Conservation (phyloP, 768 basidiomycete genomes). For the Coprinellus micaceus region DNA sequence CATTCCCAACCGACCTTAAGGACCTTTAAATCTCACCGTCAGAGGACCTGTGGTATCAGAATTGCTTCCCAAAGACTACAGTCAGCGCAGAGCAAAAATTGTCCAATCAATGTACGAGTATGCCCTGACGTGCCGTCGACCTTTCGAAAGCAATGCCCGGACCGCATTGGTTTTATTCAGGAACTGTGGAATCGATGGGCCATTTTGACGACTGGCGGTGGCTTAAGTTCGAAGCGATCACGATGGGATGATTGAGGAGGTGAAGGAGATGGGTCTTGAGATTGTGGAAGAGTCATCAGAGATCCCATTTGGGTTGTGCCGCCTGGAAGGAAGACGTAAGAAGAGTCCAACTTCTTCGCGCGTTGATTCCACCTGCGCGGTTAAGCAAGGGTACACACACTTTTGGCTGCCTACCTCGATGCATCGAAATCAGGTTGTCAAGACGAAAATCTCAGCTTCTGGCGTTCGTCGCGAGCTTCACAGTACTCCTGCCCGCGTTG, state of each 20-base stretch:
- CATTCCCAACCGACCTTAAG: background rate
- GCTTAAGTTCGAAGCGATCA: constrained; percentile 10
- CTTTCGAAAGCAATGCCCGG: constrained; percentile 8
- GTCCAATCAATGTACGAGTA: background rate
- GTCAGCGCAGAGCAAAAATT: background rate
- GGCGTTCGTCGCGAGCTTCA: background rate
- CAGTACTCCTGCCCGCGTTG: background rate
- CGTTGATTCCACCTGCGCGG: background rate
- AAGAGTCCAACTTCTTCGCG: constrained; percentile 1
- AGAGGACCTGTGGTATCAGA: background rate
- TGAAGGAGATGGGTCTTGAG: constrained; percentile 1
- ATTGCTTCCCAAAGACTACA: background rate
- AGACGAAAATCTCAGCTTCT: background rate
- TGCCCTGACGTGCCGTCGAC: constrained; percentile 4
- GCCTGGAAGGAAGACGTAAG: background rate
- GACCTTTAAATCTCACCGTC: background rate
- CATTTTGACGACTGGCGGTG: constrained; percentile 1
- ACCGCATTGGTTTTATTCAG: constrained; percentile 22
- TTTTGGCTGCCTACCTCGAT: background rate
- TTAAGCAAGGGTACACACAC: background rate
- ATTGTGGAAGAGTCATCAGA: background rate
- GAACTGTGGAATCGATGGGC: constrained; percentile 16
- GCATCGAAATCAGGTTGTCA: constrained; percentile 1
- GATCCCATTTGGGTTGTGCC: background rate
- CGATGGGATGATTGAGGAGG: constrained; percentile 6